Conservation (phyloP, 1,284 basidiomycete species). For the Gomphus bonarii region DNA sequence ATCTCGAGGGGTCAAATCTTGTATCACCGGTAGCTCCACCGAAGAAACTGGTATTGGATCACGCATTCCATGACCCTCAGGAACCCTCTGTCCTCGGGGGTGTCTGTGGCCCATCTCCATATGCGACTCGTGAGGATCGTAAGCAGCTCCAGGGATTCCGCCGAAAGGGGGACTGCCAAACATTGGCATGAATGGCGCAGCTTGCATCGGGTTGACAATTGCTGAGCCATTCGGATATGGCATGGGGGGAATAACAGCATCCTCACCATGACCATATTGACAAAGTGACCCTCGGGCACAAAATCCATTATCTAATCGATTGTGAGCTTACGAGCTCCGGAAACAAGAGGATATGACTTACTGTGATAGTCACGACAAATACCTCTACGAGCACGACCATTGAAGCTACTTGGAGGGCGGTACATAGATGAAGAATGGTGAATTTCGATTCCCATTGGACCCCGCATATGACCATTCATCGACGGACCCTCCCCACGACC, state of each 20-base stretch:
- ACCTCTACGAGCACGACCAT: conserved; percentile 27
- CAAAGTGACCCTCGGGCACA: conserved; percentile 86
- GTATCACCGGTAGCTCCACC: conserved; percentile 60
- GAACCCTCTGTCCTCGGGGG: conserved; percentile 24
- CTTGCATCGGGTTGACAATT: conserved; percentile 29
- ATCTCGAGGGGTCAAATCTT: conserved; percentile 59
- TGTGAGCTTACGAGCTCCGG: conserved; percentile 8
- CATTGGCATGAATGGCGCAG: conserved; percentile 60
- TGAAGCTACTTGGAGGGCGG: conserved; percentile 19
- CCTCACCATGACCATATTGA: conserved; percentile 85
- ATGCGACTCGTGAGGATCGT: conserved; percentile 66
- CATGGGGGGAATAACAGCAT: conserved; percentile 52
- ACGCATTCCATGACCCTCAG: conserved; percentile 22
- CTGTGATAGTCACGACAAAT: conserved; percentile 87
- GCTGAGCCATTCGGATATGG: conserved; percentile 8
- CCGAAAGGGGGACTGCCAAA: conserved; percentile 34
- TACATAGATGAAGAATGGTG: conserved; percentile 20
- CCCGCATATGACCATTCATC: conserved; percentile 25
- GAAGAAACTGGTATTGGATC: conserved; percentile 29
- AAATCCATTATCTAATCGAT: conserved; percentile 66
- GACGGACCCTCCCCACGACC: conserved; percentile 16
- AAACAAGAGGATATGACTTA: conserved; percentile 31
- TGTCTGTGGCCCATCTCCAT: conserved; percentile 52
- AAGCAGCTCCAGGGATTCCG: conserved; percentile 41
- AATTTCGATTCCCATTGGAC: conserved; percentile 24